A percentile compares a stretch with the other conserved stretches of the same genome.
Conservation (phyloP, 176 grass and related monocot genomes). For the Raddia distichophylla region DNA sequence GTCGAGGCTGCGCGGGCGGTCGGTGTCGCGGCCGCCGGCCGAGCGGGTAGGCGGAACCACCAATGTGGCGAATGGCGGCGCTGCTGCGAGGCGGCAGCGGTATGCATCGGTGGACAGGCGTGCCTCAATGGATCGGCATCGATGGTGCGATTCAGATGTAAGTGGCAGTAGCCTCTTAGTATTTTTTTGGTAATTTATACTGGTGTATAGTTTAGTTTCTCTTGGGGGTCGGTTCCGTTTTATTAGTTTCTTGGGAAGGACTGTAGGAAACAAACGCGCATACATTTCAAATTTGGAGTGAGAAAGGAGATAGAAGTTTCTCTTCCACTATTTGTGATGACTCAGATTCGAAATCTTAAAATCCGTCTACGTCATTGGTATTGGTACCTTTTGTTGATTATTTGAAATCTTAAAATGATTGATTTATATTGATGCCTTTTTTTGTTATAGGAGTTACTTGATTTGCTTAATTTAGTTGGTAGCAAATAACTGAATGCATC, state of each 20-base stretch:
- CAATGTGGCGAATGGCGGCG: slow-evolving; percentile 3
- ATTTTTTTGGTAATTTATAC: not conserved
- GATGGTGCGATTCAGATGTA: slow-evolving; percentile 70
- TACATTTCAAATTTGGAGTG: not conserved
- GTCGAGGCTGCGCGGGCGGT: slow-evolving; percentile 68
- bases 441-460: not conserved
- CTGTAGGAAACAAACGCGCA: not conserved
- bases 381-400: too few species aligned
- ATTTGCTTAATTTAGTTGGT: not conserved
- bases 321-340: not conserved
- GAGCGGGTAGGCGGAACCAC: slow-evolving; percentile 28
- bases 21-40: slow-evolving; percentile 66
- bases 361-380: not conserved
- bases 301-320: not conserved
- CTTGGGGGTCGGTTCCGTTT: not conserved
- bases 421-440: not conserved
- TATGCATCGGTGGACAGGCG: slow-evolving; percentile 59
- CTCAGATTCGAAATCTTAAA: not conserved
- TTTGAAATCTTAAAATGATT: not conserved
- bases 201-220: not conserved
- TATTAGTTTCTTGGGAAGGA: not conserved
- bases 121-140: slow-evolving; percentile 32
- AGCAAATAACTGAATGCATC: not conserved
- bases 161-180: not conserved
- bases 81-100: slow-evolving; percentile 38